Evolutionary conservation across 1,139 yeast genomes (phyloP).

Genomic region (Debaryomyces subglobosus): DNA sequence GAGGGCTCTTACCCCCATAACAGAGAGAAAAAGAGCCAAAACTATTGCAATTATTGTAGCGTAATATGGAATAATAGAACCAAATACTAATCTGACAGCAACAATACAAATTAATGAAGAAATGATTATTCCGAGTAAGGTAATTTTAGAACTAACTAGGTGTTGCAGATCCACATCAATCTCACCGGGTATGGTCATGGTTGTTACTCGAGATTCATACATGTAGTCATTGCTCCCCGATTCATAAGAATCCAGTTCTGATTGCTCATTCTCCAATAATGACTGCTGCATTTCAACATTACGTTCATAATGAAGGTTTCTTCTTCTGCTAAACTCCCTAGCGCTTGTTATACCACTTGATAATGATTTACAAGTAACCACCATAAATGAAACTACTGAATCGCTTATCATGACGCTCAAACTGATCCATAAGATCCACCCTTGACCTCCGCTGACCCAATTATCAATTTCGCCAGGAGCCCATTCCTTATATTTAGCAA

Average conservation of each 20-base stretch:
- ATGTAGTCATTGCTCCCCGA: background rate
- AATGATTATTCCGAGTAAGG: constrained; percentile 60
- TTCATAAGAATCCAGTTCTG: constrained; percentile 15
- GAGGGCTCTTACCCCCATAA: constrained; percentile 87
- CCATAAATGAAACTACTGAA: constrained; percentile 77
- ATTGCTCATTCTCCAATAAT: constrained; percentile 12
- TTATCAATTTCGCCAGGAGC: constrained; percentile 88
- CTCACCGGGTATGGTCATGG: background rate
- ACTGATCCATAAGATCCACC: constrained; percentile 96
- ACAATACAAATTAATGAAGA: constrained; percentile 71
- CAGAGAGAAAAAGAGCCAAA: constrained; percentile 75
- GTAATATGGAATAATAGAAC: constrained; percentile 68
- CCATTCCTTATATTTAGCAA: constrained; percentile 74
- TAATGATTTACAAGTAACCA: constrained; percentile 56
- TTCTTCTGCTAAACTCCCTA: constrained; percentile 4
- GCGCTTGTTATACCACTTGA: constrained; percentile 1
- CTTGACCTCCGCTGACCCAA: constrained; percentile 93
- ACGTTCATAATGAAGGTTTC: constrained; percentile 6
- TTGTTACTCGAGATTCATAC: background rate
- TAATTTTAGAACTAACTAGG: constrained; percentile 54
- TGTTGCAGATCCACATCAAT: constrained; percentile 33
- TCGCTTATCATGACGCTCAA: constrained; percentile 94
- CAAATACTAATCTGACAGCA: constrained; percentile 69
- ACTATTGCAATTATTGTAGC: constrained; percentile 69
- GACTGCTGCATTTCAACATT: constrained; percentile 14